These are phyloP conservation scores for Trifolium pratense DNA, from an alignment of 306 rosid species.

Conservation along the genomic window DNA sequence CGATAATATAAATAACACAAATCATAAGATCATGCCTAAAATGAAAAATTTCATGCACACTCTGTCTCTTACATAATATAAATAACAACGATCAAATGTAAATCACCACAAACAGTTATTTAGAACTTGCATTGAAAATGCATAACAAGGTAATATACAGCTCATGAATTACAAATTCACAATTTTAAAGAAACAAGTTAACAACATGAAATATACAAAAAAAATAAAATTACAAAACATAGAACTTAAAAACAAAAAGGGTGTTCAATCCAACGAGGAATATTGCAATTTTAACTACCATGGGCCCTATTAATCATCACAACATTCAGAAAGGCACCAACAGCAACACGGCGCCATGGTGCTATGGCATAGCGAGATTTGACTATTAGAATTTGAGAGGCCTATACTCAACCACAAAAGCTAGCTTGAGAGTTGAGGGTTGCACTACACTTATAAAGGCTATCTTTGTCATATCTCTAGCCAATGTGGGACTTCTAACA, in stretches of 20 bases:
- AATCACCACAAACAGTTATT: not conserved
- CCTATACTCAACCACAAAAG: too few species aligned
- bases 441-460: too few species aligned
- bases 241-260: not conserved
- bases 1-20: slow-evolving; percentile 5
- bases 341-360: not conserved
- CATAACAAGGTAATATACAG: not conserved
- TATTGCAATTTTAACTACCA: not conserved
- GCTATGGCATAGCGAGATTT: not conserved
- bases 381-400: too few species aligned
- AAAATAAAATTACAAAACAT: not conserved
- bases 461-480: too few species aligned
- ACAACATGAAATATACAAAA: not conserved
- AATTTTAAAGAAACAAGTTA: slow-evolving; percentile 12
- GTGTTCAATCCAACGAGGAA: not conserved
- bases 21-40: not conserved
- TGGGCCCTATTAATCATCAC: not conserved
- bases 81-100: not conserved
- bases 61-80: not conserved
- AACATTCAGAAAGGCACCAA: slow-evolving; percentile 7
- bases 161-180: not conserved
- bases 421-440: too few species aligned
- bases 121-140: not conserved
- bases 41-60: not conserved
- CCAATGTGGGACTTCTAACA: too few species aligned